phyloP scores from a whole-genome alignment of 345 rosid genomes.

The Salix viminalis region DNA sequence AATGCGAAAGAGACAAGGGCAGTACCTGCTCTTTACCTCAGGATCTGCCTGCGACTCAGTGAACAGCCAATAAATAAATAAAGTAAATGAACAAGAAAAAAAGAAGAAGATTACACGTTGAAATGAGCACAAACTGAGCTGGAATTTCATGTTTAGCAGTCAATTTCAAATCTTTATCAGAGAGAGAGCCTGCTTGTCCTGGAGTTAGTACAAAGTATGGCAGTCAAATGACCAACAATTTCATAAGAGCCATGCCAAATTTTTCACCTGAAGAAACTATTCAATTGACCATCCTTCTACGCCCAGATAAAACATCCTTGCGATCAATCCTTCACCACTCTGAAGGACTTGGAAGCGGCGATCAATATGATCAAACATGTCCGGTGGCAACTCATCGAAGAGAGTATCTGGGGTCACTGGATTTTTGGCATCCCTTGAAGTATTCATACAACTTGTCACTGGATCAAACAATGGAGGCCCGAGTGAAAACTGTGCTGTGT shows the following conservation, averaged over 20 bases:
- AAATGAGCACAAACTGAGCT: neutral
- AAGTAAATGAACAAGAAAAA: neutral
- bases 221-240: neutral
- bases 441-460: conserved; percentile 20
- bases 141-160: neutral
- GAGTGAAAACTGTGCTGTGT: conserved; percentile 31
- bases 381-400: conserved; percentile 71
- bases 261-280: neutral
- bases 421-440: conserved; percentile 23
- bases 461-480: conserved; percentile 49
- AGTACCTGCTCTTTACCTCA: neutral
- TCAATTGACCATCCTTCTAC: neutral
- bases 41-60: neutral
- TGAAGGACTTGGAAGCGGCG: conserved; percentile 47
- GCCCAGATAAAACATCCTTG: neutral
- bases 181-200: neutral
- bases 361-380: conserved; percentile 63
- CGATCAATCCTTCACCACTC: conserved; percentile 20
- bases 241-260: neutral
- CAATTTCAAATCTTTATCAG: neutral
- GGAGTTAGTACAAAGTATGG: conserved; percentile 1
- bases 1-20: neutral
- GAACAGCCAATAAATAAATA: neutral
- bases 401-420: conserved; percentile 36
- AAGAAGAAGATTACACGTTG: neutral